phyloP scores from a whole-genome alignment of 164 flowering plant species.

The Vitis vinifera region DNA sequence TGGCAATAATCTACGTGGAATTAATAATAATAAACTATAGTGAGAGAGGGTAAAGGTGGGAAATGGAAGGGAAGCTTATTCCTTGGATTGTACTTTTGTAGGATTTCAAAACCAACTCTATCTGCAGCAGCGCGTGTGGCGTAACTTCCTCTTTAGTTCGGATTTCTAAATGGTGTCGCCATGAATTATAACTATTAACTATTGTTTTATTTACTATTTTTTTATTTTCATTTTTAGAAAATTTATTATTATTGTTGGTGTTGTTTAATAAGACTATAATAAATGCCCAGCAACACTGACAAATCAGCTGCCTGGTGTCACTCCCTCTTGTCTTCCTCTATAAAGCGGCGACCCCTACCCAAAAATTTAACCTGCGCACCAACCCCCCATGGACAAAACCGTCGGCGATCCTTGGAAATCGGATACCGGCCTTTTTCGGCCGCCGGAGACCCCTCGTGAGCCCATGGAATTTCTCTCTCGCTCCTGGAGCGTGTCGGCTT shows the following conservation, averaged over 20 bases:
- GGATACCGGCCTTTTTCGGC: constrained; percentile 41
- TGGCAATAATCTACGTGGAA: no score
- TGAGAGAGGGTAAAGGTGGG: no score
- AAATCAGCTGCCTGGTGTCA: background rate
- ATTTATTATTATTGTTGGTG: no score
- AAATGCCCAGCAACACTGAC: background rate
- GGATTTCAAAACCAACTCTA: no score
- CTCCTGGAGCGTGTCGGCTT: constrained; percentile 91
- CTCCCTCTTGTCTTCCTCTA: constrained; percentile 1
- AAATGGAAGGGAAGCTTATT: no score
- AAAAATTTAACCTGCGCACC: constrained; percentile 3
- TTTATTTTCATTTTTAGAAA: no score
- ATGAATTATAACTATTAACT: no score
- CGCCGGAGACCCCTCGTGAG: constrained; percentile 85
- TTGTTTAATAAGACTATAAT: no score
- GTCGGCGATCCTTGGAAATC: constrained; percentile 31
- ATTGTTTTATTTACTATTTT: no score
- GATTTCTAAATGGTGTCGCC: no score
- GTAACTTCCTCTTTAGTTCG: background rate
- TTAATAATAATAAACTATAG: no score
- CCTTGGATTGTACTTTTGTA: no score
- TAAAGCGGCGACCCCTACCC: background rate
- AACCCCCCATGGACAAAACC: constrained; percentile 30
- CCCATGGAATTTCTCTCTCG: constrained; percentile 98
- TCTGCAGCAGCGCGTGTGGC: background rate